Percentiles rank a stretch among this genome's conserved stretches.
Evolutionary conservation across 2,329 filamentous ascomycete genomes (phyloP).

Genomic region (Epichloe aotearoae): DNA sequence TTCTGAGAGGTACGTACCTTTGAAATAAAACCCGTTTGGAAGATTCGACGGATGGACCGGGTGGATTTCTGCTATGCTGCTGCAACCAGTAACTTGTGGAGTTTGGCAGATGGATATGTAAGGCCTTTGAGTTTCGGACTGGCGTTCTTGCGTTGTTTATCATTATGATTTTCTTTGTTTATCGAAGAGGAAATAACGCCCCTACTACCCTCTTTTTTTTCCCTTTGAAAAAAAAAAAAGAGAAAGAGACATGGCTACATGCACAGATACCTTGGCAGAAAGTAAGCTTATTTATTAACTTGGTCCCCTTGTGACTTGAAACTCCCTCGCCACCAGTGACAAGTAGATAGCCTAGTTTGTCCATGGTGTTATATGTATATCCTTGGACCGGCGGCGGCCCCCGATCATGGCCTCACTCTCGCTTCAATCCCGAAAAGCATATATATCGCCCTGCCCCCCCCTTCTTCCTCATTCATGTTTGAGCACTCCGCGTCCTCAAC

Average conservation of each 20-base stretch:
- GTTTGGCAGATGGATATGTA: background rate
- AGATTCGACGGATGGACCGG: background rate
- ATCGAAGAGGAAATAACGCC: conserved; percentile 10
- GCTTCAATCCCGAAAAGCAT: no score
- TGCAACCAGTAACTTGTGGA: background rate
- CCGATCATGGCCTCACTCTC: no score
- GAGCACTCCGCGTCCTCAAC: conserved; percentile 26
- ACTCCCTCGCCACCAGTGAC: background rate
- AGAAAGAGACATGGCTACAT: conserved; percentile 20
- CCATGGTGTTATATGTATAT: no score
- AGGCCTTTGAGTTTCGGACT: conserved; percentile 3
- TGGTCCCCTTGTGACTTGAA: background rate
- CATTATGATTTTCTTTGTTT: conserved; percentile 12
- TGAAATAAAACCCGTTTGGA: background rate
- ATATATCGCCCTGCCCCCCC: no score
- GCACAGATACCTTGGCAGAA: conserved; percentile 22
- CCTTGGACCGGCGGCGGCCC: no score
- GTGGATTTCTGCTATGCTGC: background rate
- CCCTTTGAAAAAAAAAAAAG: conserved; percentile 10
- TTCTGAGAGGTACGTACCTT: background rate
- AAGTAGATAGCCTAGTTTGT: background rate
- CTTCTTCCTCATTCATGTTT: background rate
- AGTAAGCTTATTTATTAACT: background rate
- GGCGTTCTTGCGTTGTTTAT: conserved; percentile 10
- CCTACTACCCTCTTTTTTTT: conserved; percentile 19